Percentiles rank a stretch among this genome's conserved stretches.
These are phyloP conservation scores for Penstemon davidsonii DNA, from an alignment of 257 asterid genomes.

Conservation along the genomic window DNA sequence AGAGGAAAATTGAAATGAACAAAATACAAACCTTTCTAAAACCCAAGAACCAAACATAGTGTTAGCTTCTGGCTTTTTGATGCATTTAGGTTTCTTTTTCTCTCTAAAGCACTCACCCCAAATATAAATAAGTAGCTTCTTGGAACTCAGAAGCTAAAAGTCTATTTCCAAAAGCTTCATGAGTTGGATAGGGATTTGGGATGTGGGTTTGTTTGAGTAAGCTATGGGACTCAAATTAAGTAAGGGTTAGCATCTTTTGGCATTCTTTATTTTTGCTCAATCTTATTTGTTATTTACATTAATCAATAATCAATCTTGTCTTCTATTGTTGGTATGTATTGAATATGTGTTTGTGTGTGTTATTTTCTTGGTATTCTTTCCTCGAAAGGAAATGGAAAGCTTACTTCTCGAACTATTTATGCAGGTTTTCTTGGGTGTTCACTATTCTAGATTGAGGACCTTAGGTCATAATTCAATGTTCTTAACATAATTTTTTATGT, in stretches of 20 bases:
- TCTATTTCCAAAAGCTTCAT: too few species aligned
- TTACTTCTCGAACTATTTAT: slow-evolving; percentile 1
- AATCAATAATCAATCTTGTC: background rate
- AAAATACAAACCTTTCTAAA: too few species aligned
- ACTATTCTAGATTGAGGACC: slow-evolving; percentile 18
- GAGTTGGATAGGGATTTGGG: too few species aligned
- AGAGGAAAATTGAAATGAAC: too few species aligned
- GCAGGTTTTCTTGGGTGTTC: slow-evolving; percentile 26
- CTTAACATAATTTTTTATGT: slow-evolving; percentile 1
- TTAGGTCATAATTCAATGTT: background rate
- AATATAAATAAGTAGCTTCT: too few species aligned
- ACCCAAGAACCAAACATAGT: too few species aligned
- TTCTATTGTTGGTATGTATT: background rate
- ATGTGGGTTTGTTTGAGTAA: too few species aligned
- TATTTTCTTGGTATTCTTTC: background rate
- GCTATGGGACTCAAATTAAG: background rate
- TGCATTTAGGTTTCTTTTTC: too few species aligned
- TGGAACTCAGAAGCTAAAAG: too few species aligned
- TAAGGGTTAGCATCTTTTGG: background rate
- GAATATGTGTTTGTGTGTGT: background rate
- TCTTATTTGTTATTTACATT: background rate
- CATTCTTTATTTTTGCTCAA: slow-evolving; percentile 1
- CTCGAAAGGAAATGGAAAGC: background rate
- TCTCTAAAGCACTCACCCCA: too few species aligned
- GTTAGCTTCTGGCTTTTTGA: too few species aligned